Percentiles rank a stretch among this genome's conserved stretches.
These are phyloP conservation scores for Coccinonectria pachysandricola DNA, from an alignment of 2,329 filamentous ascomycete species.

Conservation along the genomic window DNA sequence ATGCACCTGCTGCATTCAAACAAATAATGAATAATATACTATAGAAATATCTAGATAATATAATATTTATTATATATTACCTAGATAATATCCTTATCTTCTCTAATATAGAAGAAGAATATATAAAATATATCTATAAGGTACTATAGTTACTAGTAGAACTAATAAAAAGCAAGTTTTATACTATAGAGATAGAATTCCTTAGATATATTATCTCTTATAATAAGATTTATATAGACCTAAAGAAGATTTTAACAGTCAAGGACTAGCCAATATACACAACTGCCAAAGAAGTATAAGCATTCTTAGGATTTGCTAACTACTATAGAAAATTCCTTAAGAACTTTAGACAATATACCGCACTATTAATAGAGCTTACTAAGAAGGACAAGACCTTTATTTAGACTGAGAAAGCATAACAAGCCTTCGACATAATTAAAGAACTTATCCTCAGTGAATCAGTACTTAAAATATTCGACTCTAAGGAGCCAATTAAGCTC, in stretches of 20 bases:
- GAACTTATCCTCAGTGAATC: not conserved
- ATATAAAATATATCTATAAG: conserved; percentile 9
- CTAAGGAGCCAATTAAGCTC: not conserved
- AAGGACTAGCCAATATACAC: conserved; percentile 1
- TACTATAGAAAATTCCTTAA: conserved; percentile 11
- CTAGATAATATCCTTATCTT: conserved; percentile 15
- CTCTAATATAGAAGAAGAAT: conserved; percentile 8
- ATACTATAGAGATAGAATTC: conserved; percentile 7
- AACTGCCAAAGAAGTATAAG: conserved; percentile 7
- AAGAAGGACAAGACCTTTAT: not conserved
- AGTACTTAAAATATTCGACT: not conserved
- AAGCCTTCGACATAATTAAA: not conserved
- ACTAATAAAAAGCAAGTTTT: conserved; percentile 7
- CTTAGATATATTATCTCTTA: conserved; percentile 4
- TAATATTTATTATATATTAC: conserved; percentile 11
- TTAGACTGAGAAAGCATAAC: not conserved
- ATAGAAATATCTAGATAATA: not conserved
- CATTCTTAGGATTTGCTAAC: conserved; percentile 8
- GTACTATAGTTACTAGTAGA: conserved; percentile 10
- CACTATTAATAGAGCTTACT: conserved; percentile 1
- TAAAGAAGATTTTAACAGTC: conserved; percentile 7
- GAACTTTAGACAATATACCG: conserved; percentile 4
- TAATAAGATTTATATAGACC: conserved; percentile 8
- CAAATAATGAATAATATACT: conserved; percentile 1
- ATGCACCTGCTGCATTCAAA: conserved; percentile 9